phyloP scores from a whole-genome alignment of 768 basidiomycete species.

The Mycena capillaripes region DNA sequence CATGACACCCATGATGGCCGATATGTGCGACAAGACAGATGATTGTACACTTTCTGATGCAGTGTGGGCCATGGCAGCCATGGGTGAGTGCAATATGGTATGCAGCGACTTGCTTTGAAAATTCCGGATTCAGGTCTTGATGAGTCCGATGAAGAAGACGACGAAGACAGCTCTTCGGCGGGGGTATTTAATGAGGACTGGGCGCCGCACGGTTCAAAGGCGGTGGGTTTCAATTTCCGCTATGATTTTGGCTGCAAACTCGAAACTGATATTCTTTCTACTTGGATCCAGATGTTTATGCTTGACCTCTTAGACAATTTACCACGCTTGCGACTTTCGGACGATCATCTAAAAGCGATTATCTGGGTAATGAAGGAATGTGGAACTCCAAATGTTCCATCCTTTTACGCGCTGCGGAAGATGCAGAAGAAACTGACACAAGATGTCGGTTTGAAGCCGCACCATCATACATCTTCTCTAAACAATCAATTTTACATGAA shows the following conservation, averaged over 20 bases:
- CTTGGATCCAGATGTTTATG: slow-evolving; percentile 23
- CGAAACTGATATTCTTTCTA: no score
- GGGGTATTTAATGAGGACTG: slow-evolving; percentile 1
- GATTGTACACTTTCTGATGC: neutral
- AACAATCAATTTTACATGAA: slow-evolving; percentile 49
- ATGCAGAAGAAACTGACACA: slow-evolving; percentile 39
- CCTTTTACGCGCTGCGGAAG: slow-evolving; percentile 42
- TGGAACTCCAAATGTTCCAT: slow-evolving; percentile 44
- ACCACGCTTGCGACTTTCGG: slow-evolving; percentile 48
- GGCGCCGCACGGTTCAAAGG: slow-evolving; percentile 14
- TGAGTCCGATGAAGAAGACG: slow-evolving; percentile 10
- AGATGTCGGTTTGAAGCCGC: slow-evolving; percentile 32
- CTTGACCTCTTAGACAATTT: slow-evolving; percentile 50
- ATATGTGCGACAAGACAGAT: neutral
- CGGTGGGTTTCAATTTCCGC: neutral
- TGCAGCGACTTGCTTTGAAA: no score
- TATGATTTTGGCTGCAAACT: no score
- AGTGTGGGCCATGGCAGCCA: neutral
- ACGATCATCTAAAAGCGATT: slow-evolving; percentile 47
- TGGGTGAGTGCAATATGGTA: neutral
- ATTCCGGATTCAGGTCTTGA: neutral
- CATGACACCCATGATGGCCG: neutral
- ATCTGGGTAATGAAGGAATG: slow-evolving; percentile 50
- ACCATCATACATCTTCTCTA: slow-evolving; percentile 36
- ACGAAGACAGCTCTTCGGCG: no score